These are phyloP conservation scores for Nannochloris sp. DNA, from an alignment of 139 green algal species.

Conservation along the genomic window DNA sequence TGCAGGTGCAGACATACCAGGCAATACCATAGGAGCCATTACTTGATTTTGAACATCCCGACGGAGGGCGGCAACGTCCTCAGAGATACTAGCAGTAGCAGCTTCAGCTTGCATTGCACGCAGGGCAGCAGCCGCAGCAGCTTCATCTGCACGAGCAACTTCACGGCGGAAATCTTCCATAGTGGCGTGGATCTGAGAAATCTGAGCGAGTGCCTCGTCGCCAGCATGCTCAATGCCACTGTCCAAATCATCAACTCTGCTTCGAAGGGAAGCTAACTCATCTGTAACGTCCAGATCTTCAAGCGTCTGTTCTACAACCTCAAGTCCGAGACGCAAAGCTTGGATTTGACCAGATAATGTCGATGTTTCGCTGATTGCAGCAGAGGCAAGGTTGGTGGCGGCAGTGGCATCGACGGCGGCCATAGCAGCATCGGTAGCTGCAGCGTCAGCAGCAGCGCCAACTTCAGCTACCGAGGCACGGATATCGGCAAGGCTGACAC, in stretches of 20 bases:
- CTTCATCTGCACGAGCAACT: constrained; percentile 1
- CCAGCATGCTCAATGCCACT: background rate
- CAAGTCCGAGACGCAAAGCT: background rate
- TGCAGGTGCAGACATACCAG: background rate
- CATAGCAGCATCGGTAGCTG: background rate
- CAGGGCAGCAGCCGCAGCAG: background rate
- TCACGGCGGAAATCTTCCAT: background rate
- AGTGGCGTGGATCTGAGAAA: background rate
- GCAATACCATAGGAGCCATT: too few relatives aligned
- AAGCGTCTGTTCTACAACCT: constrained; percentile 6
- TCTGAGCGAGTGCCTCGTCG: background rate
- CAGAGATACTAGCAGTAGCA: background rate
- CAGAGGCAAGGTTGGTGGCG: background rate
- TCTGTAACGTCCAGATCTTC: constrained; percentile 4
- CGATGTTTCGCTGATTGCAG: background rate
- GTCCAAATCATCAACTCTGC: constrained; percentile 2
- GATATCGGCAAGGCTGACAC: background rate
- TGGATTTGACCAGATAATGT: background rate
- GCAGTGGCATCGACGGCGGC: background rate
- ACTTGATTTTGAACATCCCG: too few relatives aligned
- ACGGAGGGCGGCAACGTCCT: background rate
- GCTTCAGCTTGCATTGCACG: background rate
- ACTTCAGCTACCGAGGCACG: background rate
- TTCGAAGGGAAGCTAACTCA: background rate
- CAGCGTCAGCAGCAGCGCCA: background rate